Evolutionary conservation across 139 green algal genomes (phyloP).

Genomic region (Tetradesmus obliquus): DNA sequence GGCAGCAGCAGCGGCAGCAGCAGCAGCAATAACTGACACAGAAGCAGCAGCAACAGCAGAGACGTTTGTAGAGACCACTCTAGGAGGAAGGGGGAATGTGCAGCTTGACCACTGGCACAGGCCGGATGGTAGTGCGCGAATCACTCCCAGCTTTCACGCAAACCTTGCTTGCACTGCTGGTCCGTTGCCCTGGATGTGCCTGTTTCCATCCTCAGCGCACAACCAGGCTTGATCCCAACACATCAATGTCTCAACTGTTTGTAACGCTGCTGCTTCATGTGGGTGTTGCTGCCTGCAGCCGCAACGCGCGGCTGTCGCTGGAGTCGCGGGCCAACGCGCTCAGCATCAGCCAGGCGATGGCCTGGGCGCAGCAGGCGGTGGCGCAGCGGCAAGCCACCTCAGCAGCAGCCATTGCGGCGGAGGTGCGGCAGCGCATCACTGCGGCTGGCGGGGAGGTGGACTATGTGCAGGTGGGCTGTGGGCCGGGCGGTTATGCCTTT

Average conservation of each 20-base stretch:
- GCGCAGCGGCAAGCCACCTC: neutral
- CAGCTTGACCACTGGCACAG: no score
- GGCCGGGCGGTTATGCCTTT: neutral
- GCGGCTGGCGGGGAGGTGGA: conserved; percentile 81
- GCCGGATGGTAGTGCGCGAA: no score
- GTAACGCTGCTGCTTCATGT: neutral
- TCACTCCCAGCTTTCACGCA: no score
- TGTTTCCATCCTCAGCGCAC: neutral
- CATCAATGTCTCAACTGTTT: neutral
- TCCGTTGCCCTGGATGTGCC: neutral
- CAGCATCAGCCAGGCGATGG: conserved; percentile 70
- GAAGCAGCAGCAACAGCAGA: neutral
- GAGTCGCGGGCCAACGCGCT: conserved; percentile 71
- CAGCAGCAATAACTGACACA: neutral
- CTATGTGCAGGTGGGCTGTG: conserved; percentile 84
- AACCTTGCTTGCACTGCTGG: no score
- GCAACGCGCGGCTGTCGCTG: conserved; percentile 86
- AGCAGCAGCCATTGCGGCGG: conserved; percentile 10
- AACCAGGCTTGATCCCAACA: neutral
- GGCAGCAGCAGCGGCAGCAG: neutral
- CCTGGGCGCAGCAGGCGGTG: conserved; percentile 46
- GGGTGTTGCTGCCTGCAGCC: conserved; percentile 62
- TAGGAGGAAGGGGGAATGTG: no score
- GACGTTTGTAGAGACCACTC: neutral
- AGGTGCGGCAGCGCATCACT: conserved; percentile 56